Evolutionary conservation across 2,329 filamentous ascomycete genomes (phyloP).

Genomic region (Blastomyces parvus): DNA sequence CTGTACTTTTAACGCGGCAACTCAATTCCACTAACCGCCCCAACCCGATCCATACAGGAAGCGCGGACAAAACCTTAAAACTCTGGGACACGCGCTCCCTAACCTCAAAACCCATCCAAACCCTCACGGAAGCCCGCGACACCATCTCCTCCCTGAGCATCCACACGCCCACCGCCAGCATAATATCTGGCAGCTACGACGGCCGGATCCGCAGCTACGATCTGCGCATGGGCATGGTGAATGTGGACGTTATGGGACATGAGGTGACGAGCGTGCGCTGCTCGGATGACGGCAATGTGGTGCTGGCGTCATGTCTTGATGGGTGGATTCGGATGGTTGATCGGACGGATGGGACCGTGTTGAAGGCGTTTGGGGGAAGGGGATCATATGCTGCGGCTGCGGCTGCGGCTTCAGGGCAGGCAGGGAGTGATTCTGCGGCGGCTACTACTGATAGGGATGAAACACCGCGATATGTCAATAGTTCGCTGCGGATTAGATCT

Average conservation of each 20-base stretch:
- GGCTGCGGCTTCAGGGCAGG: conserved; percentile 24
- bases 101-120: conserved; percentile 35
- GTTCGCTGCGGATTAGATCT: conserved; percentile 63
- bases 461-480: conserved; percentile 46
- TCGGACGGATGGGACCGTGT: conserved; percentile 58
- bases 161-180: conserved; percentile 35
- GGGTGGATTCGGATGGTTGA: conserved; percentile 73
- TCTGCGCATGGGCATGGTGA: conserved; percentile 61
- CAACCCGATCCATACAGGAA: conserved; percentile 25
- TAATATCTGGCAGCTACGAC: conserved; percentile 73
- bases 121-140: conserved; percentile 33
- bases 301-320: conserved; percentile 69
- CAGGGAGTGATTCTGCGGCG: conserved; percentile 25
- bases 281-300: conserved; percentile 61
- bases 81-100: conserved; percentile 36
- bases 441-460: background rate
- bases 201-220: conserved; percentile 76
- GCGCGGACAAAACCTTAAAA: conserved; percentile 36
- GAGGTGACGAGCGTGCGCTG: conserved; percentile 66
- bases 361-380: conserved; percentile 58
- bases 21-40: background rate
- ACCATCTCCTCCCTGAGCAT: conserved; percentile 35
- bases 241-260: conserved; percentile 57
- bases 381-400: background rate
- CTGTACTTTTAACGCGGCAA: background rate